Base-by-base conservation (phyloP, 2,329 filamentous ascomycete species). In the Tympanopsis confertula region DNA sequence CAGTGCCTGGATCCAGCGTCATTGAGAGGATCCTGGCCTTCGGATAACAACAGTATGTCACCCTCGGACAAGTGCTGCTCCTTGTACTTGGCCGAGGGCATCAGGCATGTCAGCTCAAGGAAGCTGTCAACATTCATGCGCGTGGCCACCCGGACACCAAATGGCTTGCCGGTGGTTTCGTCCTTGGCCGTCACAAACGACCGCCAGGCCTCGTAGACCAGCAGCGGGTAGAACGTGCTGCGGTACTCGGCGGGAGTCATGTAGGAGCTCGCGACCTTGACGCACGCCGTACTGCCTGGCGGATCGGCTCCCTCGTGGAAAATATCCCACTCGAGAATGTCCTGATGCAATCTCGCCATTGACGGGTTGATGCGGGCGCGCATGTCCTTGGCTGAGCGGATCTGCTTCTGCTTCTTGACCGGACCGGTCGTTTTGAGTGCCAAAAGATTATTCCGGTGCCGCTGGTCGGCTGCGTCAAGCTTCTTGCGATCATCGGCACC, bases 191-290 rank as follows among this genome's bases (percentile, higher is more conserved):
- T 88, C 37, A 93, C 81, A 54, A 98, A 91, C 4, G 86, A 84
- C 52, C 93, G 84, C 91, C 91, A 98, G 20, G 89, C 89, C 64
- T 98, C 91, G 19, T 94, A 81, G 20, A 91, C 78, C 22, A 98
- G 69, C 17, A 98, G 68, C 4, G 89, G 88, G 46, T 93, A 80
- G 57, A 98, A 98, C 0, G 87, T 94, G 41, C 76, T 70, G 54
- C 91, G 85, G 54, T 98, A 98, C 37, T 84, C 78, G 33, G 64
- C 63, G 1, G 86, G 83, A 47, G 86, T 79, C 19, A 66, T 58
- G 58, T 94, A 98, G 1, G 74, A 76, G 43, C 85, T 81, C 4
- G 82, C 79, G 12, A 98, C 89, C 38, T 76, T 68, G 35, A 71
- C 76, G 51, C 89, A 94, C 33, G 76, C 69, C 35, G 79, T 78